phyloP scores from a whole-genome alignment of 441 rosid species.

The Populus tomentosa region DNA sequence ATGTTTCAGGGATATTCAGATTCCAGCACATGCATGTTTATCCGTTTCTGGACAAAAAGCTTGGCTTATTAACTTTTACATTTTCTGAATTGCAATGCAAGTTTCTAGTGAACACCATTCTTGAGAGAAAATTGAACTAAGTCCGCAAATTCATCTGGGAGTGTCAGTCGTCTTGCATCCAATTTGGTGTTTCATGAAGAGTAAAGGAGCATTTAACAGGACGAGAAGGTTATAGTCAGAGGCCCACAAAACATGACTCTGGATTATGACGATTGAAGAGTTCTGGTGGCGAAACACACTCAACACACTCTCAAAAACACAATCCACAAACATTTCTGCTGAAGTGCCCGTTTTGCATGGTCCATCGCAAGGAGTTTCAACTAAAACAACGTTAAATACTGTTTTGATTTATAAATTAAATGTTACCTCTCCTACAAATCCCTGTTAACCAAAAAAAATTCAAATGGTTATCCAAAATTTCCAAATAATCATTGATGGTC shows the following conservation, averaged over 20 bases:
- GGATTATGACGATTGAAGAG: neutral
- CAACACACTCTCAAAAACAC: neutral
- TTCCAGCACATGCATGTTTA: neutral
- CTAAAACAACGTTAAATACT: too few relatives aligned
- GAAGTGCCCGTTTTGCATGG: neutral
- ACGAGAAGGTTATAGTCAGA: neutral
- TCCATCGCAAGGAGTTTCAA: too few relatives aligned
- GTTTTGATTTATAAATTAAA: neutral
- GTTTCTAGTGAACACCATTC: neutral
- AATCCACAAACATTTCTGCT: neutral
- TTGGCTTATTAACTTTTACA: neutral
- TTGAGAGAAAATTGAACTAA: neutral
- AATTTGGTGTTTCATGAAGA: neutral
- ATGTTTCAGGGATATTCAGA: neutral
- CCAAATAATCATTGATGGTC: neutral
- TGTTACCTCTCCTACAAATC: neutral
- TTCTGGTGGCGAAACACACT: neutral
- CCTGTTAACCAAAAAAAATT: neutral
- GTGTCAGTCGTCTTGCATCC: neutral
- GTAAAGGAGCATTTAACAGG: neutral
- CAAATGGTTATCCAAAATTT: neutral
- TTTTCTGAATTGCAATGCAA: neutral
- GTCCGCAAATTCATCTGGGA: neutral
- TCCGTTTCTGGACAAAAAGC: neutral
- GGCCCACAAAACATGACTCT: neutral